phyloP scores from a whole-genome alignment of 2,329 filamentous ascomycete species.

The Colletotrichum tamarilloi region DNA sequence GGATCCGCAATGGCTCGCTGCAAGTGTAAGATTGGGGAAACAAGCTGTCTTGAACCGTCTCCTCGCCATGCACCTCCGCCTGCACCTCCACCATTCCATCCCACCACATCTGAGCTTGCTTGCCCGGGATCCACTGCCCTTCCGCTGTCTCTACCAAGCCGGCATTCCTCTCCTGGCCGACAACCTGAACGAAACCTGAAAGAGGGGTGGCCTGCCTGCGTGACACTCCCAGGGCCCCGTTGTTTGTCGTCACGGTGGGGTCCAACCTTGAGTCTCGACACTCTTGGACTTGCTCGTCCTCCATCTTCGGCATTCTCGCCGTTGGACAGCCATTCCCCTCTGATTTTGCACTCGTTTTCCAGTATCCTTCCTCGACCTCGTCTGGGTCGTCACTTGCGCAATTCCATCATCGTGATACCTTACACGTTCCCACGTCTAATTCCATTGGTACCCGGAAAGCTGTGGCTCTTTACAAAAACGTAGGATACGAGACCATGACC shows the following conservation, averaged over 20 bases:
- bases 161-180: not conserved
- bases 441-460: not conserved
- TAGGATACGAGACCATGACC: constrained; percentile 1
- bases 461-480: not conserved
- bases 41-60: constrained; percentile 1
- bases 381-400: not conserved
- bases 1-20: not conserved
- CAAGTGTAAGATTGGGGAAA: not conserved
- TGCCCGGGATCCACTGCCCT: constrained; percentile 13
- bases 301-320: not conserved
- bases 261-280: not conserved
- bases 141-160: constrained; percentile 5
- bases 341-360: not conserved
- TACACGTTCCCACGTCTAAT: too few relatives aligned
- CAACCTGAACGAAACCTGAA: constrained; percentile 12
- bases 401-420: not conserved
- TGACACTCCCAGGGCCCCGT: constrained; percentile 23
- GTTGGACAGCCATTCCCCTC: not conserved
- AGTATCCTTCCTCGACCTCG: not conserved
- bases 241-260: constrained; percentile 18
- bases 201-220: constrained; percentile 11
- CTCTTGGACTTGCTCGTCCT: not conserved
- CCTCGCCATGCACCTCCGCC: not conserved
- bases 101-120: constrained; percentile 11
- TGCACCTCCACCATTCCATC: not conserved